Evolutionary conservation across 345 rosid species (phyloP), one percentile per base, ranked within the genome.

Genomic region (Acer campestre): DNA sequence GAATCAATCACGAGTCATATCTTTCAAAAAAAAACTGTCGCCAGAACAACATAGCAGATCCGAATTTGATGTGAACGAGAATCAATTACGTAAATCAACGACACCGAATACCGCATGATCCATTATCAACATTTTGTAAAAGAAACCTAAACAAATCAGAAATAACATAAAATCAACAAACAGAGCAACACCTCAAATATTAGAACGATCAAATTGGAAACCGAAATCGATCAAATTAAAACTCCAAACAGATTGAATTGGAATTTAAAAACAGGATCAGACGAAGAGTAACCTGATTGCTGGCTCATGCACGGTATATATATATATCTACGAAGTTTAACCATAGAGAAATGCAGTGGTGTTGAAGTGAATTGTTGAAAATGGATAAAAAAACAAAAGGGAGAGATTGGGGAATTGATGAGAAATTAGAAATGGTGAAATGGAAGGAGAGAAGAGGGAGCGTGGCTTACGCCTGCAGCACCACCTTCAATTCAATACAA

Each of bases 391-490:
- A 66, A 10, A 63, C n/a, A n/a, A 61, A 59, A 40, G 59, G 17
- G 40, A 73, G 48, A 78, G 6, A 70, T 7, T 11, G 31, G 35
- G 1, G n/a, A 20, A 10, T 20, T 58, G 27, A 25, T 4, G 16
- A 25, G 61, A 27, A 25, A 61, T 61, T 7, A 29, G 16, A 29
- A 72, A 18, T 23, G 74, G 7, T 31, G 16, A 29, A 72, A 18
- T 23, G 74, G 7, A 67, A 83, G 55, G 63, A 56, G 70, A 73
- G 82, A 80, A 81, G 67, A 29, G 67, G 44, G 83, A 77, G 82
- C 49, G 77, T 79, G 27, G 27, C 64, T 85, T 73, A 78, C 63
- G 77, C 73, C 77, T 64, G 73, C 73, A 67, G 74, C 78, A 67
- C 68, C 78, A 44, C 11, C 10, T 7, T 7, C 11, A 7, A 7